Conservation (phyloP, 139 green algal genomes). For the Picochlorum sp. region DNA sequence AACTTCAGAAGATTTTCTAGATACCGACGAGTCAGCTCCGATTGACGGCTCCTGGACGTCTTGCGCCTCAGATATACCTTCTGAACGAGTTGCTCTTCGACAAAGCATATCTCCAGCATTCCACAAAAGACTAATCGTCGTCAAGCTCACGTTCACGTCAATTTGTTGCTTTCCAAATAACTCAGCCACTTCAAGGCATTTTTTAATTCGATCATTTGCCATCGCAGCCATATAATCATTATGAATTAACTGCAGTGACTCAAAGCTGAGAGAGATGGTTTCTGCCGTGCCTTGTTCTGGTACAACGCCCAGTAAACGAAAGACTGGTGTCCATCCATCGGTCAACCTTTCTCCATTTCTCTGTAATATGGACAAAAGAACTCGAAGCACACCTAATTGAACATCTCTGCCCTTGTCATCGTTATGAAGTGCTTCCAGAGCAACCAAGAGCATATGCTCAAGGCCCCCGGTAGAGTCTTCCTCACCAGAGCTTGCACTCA, state of each 20-base stretch:
- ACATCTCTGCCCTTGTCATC: constrained; percentile 53
- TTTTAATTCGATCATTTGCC: constrained; percentile 24
- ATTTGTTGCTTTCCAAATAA: constrained; percentile 44
- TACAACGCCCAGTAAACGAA: constrained; percentile 63
- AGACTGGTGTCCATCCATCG: constrained; percentile 62
- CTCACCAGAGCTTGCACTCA: constrained; percentile 1
- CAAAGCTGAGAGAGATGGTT: constrained; percentile 50
- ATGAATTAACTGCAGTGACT: constrained; percentile 53
- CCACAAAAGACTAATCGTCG: constrained; percentile 81
- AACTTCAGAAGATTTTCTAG: not conserved
- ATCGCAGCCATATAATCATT: constrained; percentile 59
- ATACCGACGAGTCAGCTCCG: constrained; percentile 5
- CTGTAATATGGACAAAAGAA: constrained; percentile 60
- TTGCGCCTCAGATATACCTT: not conserved
- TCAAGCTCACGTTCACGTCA: constrained; percentile 83
- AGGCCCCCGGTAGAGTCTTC: constrained; percentile 26
- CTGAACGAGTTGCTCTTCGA: not conserved
- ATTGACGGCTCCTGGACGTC: constrained; percentile 6
- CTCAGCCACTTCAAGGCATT: constrained; percentile 50
- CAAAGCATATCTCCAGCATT: constrained; percentile 61
- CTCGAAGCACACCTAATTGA: constrained; percentile 48
- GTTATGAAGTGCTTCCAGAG: constrained; percentile 54
- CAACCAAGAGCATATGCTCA: constrained; percentile 71
- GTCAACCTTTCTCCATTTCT: constrained; percentile 58
- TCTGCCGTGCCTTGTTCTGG: constrained; percentile 32